Conservation (phyloP, 2,329 filamentous ascomycete genomes). For the Nannizzia gypsea region DNA sequence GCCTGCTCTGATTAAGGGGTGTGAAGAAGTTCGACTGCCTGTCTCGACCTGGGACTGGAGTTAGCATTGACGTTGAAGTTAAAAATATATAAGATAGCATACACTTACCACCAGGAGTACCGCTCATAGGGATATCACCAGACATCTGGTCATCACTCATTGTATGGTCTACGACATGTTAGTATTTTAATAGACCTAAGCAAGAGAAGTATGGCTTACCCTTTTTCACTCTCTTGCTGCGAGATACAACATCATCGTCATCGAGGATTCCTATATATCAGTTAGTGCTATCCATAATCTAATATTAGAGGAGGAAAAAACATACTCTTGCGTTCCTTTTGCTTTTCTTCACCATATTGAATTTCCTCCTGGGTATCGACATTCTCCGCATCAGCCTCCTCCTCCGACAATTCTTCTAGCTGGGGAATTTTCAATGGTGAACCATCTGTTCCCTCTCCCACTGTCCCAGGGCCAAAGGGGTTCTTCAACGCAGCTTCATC, state of each 20-base stretch:
- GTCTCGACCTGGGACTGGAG: constrained; percentile 3
- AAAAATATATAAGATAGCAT: neutral
- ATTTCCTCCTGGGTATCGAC: constrained; percentile 39
- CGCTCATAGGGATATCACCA: constrained; percentile 17
- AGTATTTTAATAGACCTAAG: neutral
- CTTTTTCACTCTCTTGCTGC: constrained; percentile 37
- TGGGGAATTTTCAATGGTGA: constrained; percentile 37
- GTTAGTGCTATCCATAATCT: neutral
- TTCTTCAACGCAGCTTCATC: constrained; percentile 79
- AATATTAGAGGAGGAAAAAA: neutral
- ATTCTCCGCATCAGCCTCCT: constrained; percentile 41
- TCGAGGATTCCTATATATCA: constrained; percentile 32
- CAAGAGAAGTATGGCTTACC: constrained; percentile 18
- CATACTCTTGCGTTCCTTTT: constrained; percentile 37
- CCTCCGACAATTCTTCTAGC: constrained; percentile 38
- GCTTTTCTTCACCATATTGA: constrained; percentile 38
- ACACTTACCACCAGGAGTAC: neutral
- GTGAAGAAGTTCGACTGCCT: constrained; percentile 26
- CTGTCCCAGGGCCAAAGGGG: constrained; percentile 58
- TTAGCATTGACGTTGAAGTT: constrained; percentile 11
- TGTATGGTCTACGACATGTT: constrained; percentile 9
- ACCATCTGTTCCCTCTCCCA: constrained; percentile 32
- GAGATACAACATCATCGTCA: constrained; percentile 35
- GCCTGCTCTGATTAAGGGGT: constrained; percentile 27
- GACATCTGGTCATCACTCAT: constrained; percentile 27